Conservation (phyloP, 352 stramenopile genomes). For the Phytophthora tentaculata region DNA sequence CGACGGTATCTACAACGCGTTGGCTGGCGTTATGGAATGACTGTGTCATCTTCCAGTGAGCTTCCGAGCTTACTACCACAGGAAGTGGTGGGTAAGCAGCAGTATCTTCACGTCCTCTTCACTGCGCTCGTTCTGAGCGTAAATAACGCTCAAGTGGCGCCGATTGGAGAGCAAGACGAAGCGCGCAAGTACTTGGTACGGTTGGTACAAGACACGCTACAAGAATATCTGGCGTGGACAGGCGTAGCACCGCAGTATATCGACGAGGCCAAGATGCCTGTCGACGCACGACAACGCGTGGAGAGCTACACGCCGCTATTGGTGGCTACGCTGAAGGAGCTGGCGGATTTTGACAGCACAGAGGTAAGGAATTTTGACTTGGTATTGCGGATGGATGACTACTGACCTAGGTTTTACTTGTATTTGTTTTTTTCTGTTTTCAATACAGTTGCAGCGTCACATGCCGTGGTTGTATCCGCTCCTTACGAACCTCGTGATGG, state of each 20-base stretch:
- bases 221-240: constrained; percentile 79
- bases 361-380: constrained; percentile 53
- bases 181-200: constrained; percentile 69
- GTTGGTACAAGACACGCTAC: constrained; percentile 65
- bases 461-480: constrained; percentile 84
- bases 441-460: constrained; percentile 70
- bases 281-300: constrained; percentile 61
- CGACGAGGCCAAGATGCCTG: constrained; percentile 34
- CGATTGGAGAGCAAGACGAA: constrained; percentile 60
- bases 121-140: constrained; percentile 30
- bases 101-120: constrained; percentile 79
- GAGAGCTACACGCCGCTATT: constrained; percentile 62
- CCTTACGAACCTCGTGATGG: constrained; percentile 77
- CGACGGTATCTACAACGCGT: constrained; percentile 53
- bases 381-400: not conserved
- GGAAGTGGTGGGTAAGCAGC: constrained; percentile 78
- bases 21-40: constrained; percentile 64
- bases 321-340: constrained; percentile 53
- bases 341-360: constrained; percentile 49
- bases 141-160: constrained; percentile 33
- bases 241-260: constrained; percentile 16
- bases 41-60: constrained; percentile 39
- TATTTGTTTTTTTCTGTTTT: too few relatives aligned
- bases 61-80: constrained; percentile 74
- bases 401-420: constrained; percentile 1